Base-by-base conservation (phyloP, 192 early-diverging fungal species). In the Coemansia guatemalensis region DNA sequence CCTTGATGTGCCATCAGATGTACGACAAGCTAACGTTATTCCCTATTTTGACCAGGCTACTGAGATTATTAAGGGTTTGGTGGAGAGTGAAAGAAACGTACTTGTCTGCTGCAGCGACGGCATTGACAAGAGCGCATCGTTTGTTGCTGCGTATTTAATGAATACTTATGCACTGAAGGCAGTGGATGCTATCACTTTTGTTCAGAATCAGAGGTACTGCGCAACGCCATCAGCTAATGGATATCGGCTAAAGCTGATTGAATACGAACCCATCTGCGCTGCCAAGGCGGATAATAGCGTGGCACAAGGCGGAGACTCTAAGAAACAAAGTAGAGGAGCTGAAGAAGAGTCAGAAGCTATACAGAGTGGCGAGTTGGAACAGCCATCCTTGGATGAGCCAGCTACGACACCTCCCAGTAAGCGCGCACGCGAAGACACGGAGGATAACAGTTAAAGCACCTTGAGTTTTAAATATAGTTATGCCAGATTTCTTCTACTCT, bases 131-230 rank as follows among this genome's bases (percentile, higher is more conserved):
- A 87, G 87, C 26, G 90, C 95, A 8, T 83, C 89, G 32, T 92
- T 97, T 78, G 90, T 95, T 0, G 87, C 94, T 25, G 93, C 93
- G 3, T 97, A 94, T 77, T 62, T 95, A 39, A 97, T 97, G 90
- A 88, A 88, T 60, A 82, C 82, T 0, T 83, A 87, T 70, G 71
- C 82, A 1, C 67, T 89, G 68, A 83, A 83, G 26, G 93, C 88
- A 55, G 62, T 78, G 23, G 78, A 87, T 20, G 91, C 93, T 3
- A 93, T 89, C 65, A 82, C 85, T 35, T 92, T 85, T 82, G 92
- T 97, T 21, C 95, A 95, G 70, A 90, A 88, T 59, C 84, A 86
- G 49, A 60, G 95, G 57, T 90, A 94, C 67, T 97, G 95, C 68
- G 71, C 77, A 0, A 74, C 71, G n/a, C 77, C 77, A 11, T 80